Base-by-base conservation (phyloP, 768 basidiomycete species). In the Auricularia auricula-judae region DNA sequence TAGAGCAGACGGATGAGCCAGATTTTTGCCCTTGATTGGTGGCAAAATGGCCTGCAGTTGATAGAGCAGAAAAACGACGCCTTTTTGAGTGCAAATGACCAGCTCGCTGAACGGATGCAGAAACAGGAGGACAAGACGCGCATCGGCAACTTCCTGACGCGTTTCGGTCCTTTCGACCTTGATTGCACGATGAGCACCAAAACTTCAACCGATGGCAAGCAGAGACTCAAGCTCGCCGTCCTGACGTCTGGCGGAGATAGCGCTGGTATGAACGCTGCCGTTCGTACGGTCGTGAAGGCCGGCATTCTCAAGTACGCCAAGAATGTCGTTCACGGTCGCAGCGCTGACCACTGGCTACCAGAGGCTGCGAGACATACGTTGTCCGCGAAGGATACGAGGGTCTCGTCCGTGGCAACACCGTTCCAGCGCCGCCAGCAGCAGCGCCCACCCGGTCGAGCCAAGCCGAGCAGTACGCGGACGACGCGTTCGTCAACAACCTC, bases 341-440 rank as follows among this genome's bases (percentile, higher is more conserved):
- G 29, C 36, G 42, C 29, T 63, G 23, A 60, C 34, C 7, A 44
- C 59, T 34, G 23, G 4, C 63, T 7, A 8, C 39, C 71, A 96
- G 97, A 77, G 95, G 93, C 42, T 98, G 94, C 75, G 92, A 98
- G 74, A 88, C 91, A 14, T 99, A 87, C 82, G 86, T 98, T 67
- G 91, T 99, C 65, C 90, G 97, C 43, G 97, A 99, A 77, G 97
- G 97, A 44, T 99, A 98, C 79, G 95, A 98, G 73, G 97, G 97
- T 29, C 87, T 98, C 66, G 95, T 99, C 11, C 84, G 89, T 65
- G 97, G 97, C n/a, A 98, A 95, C 75, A 72, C 77, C 3, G 78
- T 81, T 34, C 71, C 70, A 2, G 66, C 73, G 43, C 56, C 58
- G 64, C 70, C 47, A 73, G 71, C 63, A 51, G 71, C 16, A 54